phyloP scores from a whole-genome alignment of 2,329 filamentous ascomycete genomes.

The Geosmithia morbida region DNA sequence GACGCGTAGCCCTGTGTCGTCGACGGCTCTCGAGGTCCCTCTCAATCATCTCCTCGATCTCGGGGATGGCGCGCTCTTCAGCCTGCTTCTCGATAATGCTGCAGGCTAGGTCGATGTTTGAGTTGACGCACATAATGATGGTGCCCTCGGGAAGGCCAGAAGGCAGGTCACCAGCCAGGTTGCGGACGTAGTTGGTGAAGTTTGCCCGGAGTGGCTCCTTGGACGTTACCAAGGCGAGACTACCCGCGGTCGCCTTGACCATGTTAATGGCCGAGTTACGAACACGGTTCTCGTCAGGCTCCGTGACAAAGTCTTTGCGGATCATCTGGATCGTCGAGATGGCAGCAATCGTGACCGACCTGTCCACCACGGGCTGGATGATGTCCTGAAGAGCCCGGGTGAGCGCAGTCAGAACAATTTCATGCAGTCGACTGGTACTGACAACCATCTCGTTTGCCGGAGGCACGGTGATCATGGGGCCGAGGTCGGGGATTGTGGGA shows the following conservation, averaged over 20 bases:
- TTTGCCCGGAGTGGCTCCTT: constrained; percentile 94
- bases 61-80: constrained; percentile 80
- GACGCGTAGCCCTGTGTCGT: constrained; percentile 58
- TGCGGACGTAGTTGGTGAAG: constrained; percentile 91
- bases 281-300: constrained; percentile 76
- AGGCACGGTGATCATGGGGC: constrained; percentile 65
- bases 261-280: constrained; percentile 81
- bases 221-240: constrained; percentile 89
- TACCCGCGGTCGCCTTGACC: constrained; percentile 89
- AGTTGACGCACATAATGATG: constrained; percentile 97
- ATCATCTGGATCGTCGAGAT: constrained; percentile 95
- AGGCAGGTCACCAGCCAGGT: constrained; percentile 51
- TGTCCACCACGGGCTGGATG: constrained; percentile 91
- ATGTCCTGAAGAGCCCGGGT: constrained; percentile 89
- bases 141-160: constrained; percentile 84
- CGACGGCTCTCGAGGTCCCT: constrained; percentile 64
- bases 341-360: constrained; percentile 93
- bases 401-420: constrained; percentile 75
- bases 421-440: constrained; percentile 49
- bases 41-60: constrained; percentile 91
- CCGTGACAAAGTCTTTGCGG: constrained; percentile 89
- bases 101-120: constrained; percentile 88
- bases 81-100: constrained; percentile 91
- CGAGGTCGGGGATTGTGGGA: constrained; percentile 71
- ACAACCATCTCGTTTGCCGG: constrained; percentile 69